Conservation (phyloP, 768 basidiomycete species). For the Phlebiopsis flavidoalba region DNA sequence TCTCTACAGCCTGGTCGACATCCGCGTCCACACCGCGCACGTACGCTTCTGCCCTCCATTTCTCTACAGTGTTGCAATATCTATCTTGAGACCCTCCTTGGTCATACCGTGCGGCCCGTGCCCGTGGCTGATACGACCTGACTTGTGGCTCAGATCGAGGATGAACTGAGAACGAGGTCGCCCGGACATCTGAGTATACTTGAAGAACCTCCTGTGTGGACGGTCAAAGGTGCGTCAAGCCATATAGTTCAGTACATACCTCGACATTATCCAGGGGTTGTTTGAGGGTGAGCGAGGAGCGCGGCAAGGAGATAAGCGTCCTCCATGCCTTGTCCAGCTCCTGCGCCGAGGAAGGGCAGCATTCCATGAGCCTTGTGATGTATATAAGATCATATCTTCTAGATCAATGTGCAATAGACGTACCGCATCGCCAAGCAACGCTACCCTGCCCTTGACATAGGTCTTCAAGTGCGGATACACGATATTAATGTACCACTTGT, state of each 20-base stretch:
- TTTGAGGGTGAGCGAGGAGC: slow-evolving; percentile 39
- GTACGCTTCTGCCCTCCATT: not conserved
- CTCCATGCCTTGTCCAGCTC: slow-evolving; percentile 56
- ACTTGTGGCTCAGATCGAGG: not conserved
- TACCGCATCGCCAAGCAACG: slow-evolving; percentile 48
- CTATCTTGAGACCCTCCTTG: slow-evolving; percentile 1
- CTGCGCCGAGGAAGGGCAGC: slow-evolving; percentile 54
- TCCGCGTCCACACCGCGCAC: not conserved
- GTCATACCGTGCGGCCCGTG: not conserved
- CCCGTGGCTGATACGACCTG: slow-evolving; percentile 2
- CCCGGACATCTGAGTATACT: slow-evolving; percentile 5
- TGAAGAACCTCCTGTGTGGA: not conserved
- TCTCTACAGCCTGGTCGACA: not conserved
- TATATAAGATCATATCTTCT: not conserved
- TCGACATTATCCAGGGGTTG: slow-evolving; percentile 34
- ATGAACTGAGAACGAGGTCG: slow-evolving; percentile 8
- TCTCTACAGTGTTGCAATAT: not conserved
- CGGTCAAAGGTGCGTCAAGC: not conserved
- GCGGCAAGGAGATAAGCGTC: slow-evolving; percentile 44
- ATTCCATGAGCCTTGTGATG: slow-evolving; percentile 42
- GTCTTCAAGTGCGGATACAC: slow-evolving; percentile 41
- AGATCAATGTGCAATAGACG: not conserved
- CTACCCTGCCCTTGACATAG: slow-evolving; percentile 40
- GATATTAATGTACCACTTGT: slow-evolving; percentile 49
- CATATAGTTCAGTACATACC: slow-evolving; percentile 19